A percentile compares a stretch with the other conserved stretches of the same genome.
phyloP scores from a whole-genome alignment of 768 basidiomycete species.

The Rhodotorula paludigena region DNA sequence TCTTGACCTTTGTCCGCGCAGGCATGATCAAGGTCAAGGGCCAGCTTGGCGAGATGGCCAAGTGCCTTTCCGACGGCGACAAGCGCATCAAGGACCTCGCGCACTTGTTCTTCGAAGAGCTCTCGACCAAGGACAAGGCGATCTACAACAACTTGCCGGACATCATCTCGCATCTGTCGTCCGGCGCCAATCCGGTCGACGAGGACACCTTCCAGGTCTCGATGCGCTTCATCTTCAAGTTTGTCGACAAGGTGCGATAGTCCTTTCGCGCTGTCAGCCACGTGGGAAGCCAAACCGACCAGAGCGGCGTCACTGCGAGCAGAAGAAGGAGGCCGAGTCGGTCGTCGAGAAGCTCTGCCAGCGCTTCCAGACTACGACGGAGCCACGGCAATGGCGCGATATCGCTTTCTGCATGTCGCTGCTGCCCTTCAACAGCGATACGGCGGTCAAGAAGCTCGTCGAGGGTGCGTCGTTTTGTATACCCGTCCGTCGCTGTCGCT shows the following conservation, averaged over 20 bases:
- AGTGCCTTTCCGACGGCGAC: constrained; percentile 90
- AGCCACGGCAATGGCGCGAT: constrained; percentile 93
- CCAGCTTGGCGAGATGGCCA: constrained; percentile 99
- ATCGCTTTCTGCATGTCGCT: constrained; percentile 92
- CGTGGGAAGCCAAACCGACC: background rate
- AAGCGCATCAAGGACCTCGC: constrained; percentile 82
- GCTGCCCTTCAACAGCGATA: constrained; percentile 93
- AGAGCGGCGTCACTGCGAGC: constrained; percentile 53
- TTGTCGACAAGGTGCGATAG: constrained; percentile 88
- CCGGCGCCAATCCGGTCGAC: constrained; percentile 83
- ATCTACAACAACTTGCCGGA: constrained; percentile 98
- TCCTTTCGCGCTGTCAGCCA: background rate
- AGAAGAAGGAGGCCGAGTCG: constrained; percentile 87
- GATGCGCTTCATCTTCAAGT: constrained; percentile 89
- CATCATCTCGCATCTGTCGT: constrained; percentile 86
- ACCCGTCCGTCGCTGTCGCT: background rate
- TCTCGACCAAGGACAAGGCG: constrained; percentile 96
- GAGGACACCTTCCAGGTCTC: constrained; percentile 89
- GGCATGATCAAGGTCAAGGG: constrained; percentile 99
- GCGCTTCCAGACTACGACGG: constrained; percentile 80
- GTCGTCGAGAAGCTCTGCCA: constrained; percentile 98
- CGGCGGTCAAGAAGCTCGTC: constrained; percentile 90
- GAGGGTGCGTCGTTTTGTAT: constrained; percentile 57
- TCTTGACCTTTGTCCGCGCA: too few species aligned
- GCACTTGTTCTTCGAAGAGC: constrained; percentile 94